phyloP scores from a whole-genome alignment of 768 basidiomycete species.

The Agaricus subrufescens region DNA sequence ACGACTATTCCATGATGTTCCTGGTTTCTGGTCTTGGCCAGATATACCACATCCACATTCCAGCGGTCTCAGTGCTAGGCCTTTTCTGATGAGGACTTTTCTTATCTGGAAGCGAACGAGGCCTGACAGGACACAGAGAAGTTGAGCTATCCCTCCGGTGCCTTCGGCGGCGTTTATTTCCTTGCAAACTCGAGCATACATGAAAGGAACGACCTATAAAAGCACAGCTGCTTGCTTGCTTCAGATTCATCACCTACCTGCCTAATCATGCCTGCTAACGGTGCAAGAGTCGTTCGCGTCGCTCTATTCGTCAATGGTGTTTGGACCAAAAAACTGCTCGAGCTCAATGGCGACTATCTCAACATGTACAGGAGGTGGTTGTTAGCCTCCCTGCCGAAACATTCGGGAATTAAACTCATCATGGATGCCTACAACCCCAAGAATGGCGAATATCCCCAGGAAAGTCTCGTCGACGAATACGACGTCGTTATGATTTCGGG shows the following conservation, averaged over 20 bases:
- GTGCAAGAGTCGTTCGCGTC: slow-evolving; percentile 13
- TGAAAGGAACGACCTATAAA: no score
- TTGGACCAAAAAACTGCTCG: slow-evolving; percentile 38
- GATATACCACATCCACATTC: no score
- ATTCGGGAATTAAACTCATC: slow-evolving; percentile 36
- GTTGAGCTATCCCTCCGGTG: no score
- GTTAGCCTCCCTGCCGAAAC: slow-evolving; percentile 18
- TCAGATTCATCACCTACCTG: background rate
- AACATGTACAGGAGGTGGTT: slow-evolving; percentile 47
- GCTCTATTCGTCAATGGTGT: slow-evolving; percentile 64
- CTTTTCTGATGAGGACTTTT: no score
- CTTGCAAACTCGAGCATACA: no score
- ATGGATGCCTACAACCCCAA: slow-evolving; percentile 63
- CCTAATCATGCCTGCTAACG: background rate
- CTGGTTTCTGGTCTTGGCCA: no score
- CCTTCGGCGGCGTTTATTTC: no score
- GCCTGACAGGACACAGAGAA: no score
- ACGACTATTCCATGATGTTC: no score
- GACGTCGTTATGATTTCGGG: slow-evolving; percentile 78
- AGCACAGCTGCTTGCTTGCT: no score
- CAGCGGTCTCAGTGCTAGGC: no score
- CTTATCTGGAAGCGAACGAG: no score
- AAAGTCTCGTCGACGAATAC: slow-evolving; percentile 47
- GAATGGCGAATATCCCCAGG: slow-evolving; percentile 49
- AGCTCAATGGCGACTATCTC: slow-evolving; percentile 37